phyloP scores from a whole-genome alignment of 2,329 filamentous ascomycete genomes.

The Aspergillus brunneoviolaceus region DNA sequence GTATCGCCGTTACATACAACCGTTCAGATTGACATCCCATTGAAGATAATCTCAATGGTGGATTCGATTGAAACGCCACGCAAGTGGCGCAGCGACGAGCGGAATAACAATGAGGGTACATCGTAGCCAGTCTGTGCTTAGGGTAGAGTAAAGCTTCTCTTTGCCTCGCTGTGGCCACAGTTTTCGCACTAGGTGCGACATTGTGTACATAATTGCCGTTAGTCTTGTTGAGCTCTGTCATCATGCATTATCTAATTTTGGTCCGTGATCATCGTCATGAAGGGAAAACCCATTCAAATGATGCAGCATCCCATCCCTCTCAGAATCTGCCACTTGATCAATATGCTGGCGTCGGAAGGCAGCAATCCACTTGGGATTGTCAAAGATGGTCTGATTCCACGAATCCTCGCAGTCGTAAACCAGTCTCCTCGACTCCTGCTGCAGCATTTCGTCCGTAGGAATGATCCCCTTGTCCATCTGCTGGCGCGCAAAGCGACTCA shows the following conservation, averaged over 20 bases:
- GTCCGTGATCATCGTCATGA: neutral
- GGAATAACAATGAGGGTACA: neutral
- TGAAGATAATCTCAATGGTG: neutral
- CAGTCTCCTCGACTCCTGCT: slow-evolving; percentile 48
- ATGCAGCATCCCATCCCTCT: neutral
- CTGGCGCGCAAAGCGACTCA: slow-evolving; percentile 18
- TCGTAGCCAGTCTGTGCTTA: too few relatives aligned
- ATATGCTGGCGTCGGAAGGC: slow-evolving; percentile 17
- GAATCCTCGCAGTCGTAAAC: slow-evolving; percentile 47
- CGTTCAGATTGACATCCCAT: neutral
- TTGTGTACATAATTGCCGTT: neutral
- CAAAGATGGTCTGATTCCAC: slow-evolving; percentile 45
- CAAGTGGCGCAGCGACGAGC: neutral
- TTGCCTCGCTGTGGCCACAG: too few relatives aligned
- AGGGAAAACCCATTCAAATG: neutral
- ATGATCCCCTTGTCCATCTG: slow-evolving; percentile 25
- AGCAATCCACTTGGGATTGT: slow-evolving; percentile 25
- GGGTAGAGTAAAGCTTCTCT: too few relatives aligned
- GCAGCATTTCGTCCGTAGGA: slow-evolving; percentile 52
- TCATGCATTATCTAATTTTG: neutral
- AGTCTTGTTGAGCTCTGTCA: neutral
- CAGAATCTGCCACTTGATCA: neutral
- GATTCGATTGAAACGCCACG: neutral
- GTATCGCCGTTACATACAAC: neutral
- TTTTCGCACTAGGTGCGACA: neutral